Evolutionary conservation across 805 yeast species (phyloP), one percentile per base, ranked within the genome.

Genomic region (Pichia heedii): DNA sequence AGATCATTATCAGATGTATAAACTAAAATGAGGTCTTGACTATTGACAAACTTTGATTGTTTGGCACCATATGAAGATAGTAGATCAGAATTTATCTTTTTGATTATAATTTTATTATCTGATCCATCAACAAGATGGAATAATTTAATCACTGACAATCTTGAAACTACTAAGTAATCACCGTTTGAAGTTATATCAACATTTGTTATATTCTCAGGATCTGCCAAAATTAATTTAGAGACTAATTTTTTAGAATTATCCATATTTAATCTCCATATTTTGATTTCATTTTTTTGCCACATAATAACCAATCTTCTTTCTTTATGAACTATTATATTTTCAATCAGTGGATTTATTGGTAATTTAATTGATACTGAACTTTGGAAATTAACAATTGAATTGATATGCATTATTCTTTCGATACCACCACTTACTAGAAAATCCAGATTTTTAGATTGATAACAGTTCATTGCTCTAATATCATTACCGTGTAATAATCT

Each of bases 401-500:
- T 83, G 21, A 81, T 71, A 4, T 79, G 81, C 40, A 86, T 63
- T 19, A 77, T 69, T 57, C 81, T 74, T 56, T 85, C 95, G 19
- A 82, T 85, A 54, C 95, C 95, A 39, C 93, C 95, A 51, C 89
- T 80, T 2, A 84, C 78, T 42, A 90, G 67, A 46, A 82, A 71
- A 54, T 79, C 79, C 40, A 77, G 69, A 36, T 79, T 79, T 53
- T 74, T 79, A 33, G 90, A 66, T 59, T 84, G 89, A 53, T 70
- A 84, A 4, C 80, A 66, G 1, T 80, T 65, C 73, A 89, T 74
- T 1, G 93, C 68, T 56, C 96, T 78, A 33, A 89, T 77, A 62
- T 89, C 97, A 58, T 84, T 80, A 33, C 93, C 77, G 61, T 93
- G 97, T 48, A 88, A 70, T 42, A 90, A 70, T 56, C 96, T 73